Conservation (phyloP, 805 yeast genomes). For the Brettanomyces sp. region DNA sequence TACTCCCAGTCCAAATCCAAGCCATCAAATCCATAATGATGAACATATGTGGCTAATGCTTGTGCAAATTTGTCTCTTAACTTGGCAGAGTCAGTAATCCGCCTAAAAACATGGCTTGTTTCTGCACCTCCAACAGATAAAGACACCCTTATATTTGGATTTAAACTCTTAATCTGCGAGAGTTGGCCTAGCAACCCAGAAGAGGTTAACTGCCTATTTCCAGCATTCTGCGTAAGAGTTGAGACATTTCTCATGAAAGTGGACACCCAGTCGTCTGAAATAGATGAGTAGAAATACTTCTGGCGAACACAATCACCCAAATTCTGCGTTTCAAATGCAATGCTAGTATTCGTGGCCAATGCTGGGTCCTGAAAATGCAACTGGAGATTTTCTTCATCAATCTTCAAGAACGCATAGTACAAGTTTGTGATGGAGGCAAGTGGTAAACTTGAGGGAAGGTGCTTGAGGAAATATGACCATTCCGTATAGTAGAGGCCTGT, state of each 20-base stretch:
- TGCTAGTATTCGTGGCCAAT: slow-evolving; percentile 44
- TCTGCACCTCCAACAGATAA: slow-evolving; percentile 83
- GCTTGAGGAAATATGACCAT: slow-evolving; percentile 64
- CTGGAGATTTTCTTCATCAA: slow-evolving; percentile 45
- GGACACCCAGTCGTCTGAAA: slow-evolving; percentile 2
- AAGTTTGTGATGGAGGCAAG: slow-evolving; percentile 49
- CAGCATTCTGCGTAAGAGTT: background rate
- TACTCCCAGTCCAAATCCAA: slow-evolving; percentile 94
- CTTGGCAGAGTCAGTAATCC: slow-evolving; percentile 15
- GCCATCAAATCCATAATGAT: slow-evolving; percentile 70
- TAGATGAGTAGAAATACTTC: background rate
- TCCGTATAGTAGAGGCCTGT: slow-evolving; percentile 37
- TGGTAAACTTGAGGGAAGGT: slow-evolving; percentile 56
- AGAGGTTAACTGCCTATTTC: background rate
- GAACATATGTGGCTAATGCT: slow-evolving; percentile 38
- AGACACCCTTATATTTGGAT: slow-evolving; percentile 38
- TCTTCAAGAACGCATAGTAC: slow-evolving; percentile 66
- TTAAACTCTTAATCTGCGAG: slow-evolving; percentile 16
- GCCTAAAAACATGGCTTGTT: slow-evolving; percentile 32
- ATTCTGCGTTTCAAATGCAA: slow-evolving; percentile 7
- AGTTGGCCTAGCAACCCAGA: slow-evolving; percentile 23
- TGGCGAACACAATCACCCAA: background rate
- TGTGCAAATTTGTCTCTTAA: slow-evolving; percentile 37
- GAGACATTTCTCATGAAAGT: background rate
- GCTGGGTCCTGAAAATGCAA: slow-evolving; percentile 44